Percentiles rank a stretch among this genome's conserved stretches.
phyloP scores from a whole-genome alignment of 371 early-diverging fungal species.

The Capniomyces stellatus region DNA sequence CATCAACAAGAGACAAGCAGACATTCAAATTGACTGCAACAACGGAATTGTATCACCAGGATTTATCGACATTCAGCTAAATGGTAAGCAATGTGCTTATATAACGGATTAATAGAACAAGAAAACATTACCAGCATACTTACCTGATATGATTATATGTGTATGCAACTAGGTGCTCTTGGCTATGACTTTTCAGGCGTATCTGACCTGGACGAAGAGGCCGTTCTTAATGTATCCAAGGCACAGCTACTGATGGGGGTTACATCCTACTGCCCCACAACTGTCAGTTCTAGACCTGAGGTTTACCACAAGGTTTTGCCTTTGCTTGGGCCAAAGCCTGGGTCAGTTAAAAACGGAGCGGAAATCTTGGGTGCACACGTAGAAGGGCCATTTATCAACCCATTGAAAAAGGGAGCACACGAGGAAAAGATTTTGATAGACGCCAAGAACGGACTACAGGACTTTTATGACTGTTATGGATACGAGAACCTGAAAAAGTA shows the following conservation, averaged over 20 bases:
- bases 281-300: slow-evolving; percentile 53
- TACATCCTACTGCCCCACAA: slow-evolving; percentile 67
- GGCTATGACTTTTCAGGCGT: slow-evolving; percentile 67
- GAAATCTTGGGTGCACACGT: slow-evolving; percentile 66
- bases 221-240: slow-evolving; percentile 45
- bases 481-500: slow-evolving; percentile 27
- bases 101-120: neutral
- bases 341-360: slow-evolving; percentile 46
- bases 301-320: slow-evolving; percentile 50
- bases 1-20: slow-evolving; percentile 40
- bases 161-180: neutral
- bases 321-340: slow-evolving; percentile 45
- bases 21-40: slow-evolving; percentile 51
- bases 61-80: slow-evolving; percentile 67
- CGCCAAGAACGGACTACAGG: slow-evolving; percentile 44
- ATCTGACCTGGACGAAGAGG: slow-evolving; percentile 30
- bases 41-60: slow-evolving; percentile 59
- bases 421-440: slow-evolving; percentile 41
- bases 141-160: neutral
- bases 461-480: slow-evolving; percentile 56
- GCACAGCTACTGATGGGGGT: slow-evolving; percentile 60
- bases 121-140: neutral
- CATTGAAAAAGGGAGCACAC: slow-evolving; percentile 61
- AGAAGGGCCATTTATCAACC: slow-evolving; percentile 69
- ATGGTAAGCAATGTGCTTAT: slow-evolving; percentile 40